Conservation (phyloP, 2,329 filamentous ascomycete species). For the Neopestalotiopsis sp. region DNA sequence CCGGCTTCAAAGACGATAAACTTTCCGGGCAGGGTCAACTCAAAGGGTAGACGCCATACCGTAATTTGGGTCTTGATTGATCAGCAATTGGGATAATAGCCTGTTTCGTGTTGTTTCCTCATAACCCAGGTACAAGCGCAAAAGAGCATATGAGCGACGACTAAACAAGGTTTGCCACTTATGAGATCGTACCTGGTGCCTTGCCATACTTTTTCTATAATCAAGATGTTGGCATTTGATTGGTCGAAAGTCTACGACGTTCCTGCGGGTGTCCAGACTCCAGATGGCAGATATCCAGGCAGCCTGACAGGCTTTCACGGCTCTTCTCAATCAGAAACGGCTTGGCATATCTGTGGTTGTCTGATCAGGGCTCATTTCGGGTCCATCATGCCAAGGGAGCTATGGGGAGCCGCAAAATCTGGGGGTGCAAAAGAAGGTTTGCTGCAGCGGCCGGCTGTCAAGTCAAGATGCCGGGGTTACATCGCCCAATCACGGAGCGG, state of each 20-base stretch:
- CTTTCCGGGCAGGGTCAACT: slow-evolving; percentile 1
- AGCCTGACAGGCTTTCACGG: slow-evolving; percentile 5
- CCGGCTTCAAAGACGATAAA: slow-evolving; percentile 1
- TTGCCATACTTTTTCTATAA: not conserved
- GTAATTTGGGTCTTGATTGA: slow-evolving; percentile 1
- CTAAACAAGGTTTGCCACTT: not conserved
- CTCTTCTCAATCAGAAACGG: slow-evolving; percentile 15
- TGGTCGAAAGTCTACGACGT: slow-evolving; percentile 3
- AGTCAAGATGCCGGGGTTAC: slow-evolving; percentile 13
- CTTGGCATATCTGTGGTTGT: slow-evolving; percentile 7
- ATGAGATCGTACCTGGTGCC: too few species aligned
- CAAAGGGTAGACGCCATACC: not conserved
- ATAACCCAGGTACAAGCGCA: not conserved
- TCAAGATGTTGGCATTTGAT: not conserved
- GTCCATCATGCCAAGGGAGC: not conserved
- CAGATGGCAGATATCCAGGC: not conserved
- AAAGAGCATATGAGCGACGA: not conserved
- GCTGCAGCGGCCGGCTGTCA: slow-evolving; percentile 8
- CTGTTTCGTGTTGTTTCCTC: slow-evolving; percentile 15
- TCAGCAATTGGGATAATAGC: slow-evolving; percentile 5
- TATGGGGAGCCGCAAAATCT: not conserved
- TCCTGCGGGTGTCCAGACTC: slow-evolving; percentile 5
- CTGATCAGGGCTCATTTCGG: not conserved
- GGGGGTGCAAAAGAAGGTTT: slow-evolving; percentile 15
- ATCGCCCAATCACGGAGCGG: not conserved